Evolutionary conservation across 306 rosid genomes (phyloP).

Genomic region (Albizia julibrissin): DNA sequence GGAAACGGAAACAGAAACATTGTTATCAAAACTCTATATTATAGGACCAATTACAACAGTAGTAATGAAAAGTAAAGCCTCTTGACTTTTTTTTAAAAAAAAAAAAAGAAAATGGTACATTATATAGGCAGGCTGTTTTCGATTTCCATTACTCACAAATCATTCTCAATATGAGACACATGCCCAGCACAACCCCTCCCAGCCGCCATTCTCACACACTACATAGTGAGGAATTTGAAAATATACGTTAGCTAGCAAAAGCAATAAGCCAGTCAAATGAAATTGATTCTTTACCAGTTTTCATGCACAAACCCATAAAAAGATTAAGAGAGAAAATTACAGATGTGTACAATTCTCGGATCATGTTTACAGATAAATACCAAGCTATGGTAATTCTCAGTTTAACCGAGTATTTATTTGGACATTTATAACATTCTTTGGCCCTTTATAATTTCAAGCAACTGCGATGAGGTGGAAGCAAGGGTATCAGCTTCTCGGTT

Average conservation of each 20-base stretch:
- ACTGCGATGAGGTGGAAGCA: background rate
- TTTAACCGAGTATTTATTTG: background rate
- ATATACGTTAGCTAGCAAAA: conserved; percentile 1
- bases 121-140: background rate
- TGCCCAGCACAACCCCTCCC: conserved; percentile 4
- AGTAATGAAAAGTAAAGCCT: conserved; percentile 1
- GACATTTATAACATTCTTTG: background rate
- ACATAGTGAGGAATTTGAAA: conserved; percentile 25
- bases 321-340: background rate
- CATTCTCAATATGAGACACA: background rate
- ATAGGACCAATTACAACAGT: conserved; percentile 1
- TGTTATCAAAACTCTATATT: background rate
- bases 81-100: background rate
- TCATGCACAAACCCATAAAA: background rate
- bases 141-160: background rate
- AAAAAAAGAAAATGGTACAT: background rate
- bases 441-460: background rate
- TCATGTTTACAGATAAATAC: background rate
- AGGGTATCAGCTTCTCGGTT: background rate
- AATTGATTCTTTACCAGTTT: background rate
- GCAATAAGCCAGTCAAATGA: conserved; percentile 16
- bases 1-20: background rate
- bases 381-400: background rate
- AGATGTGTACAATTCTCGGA: background rate
- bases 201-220: conserved; percentile 18